Evolutionary conservation across 805 yeast genomes (phyloP).

Genomic region (Candida lessepsii): DNA sequence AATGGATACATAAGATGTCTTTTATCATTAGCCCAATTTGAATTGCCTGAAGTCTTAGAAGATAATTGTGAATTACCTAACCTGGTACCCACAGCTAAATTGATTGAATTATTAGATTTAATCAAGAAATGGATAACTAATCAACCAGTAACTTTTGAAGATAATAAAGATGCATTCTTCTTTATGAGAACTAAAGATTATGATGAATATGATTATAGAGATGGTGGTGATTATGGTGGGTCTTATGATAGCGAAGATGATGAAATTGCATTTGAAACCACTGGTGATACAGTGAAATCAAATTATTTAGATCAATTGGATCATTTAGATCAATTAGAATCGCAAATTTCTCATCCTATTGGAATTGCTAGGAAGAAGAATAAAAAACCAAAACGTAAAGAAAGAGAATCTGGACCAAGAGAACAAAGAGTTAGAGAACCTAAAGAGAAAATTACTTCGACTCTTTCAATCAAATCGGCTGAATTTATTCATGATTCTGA

Average conservation of each 20-base stretch:
- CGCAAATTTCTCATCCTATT: constrained; percentile 19
- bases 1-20: constrained; percentile 52
- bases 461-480: constrained; percentile 41
- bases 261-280: constrained; percentile 32
- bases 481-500: constrained; percentile 58
- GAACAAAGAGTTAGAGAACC: constrained; percentile 7
- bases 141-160: constrained; percentile 35
- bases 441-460: not conserved
- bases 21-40: constrained; percentile 46
- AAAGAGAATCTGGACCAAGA: constrained; percentile 13
- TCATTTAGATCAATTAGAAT: constrained; percentile 40
- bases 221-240: constrained; percentile 19
- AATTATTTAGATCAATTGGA: constrained; percentile 24
- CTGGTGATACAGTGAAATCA: constrained; percentile 14
- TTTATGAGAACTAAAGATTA: constrained; percentile 29
- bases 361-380: constrained; percentile 28
- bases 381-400: constrained; percentile 5
- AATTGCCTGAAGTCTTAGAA: constrained; percentile 37
- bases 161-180: constrained; percentile 35
- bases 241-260: constrained; percentile 26
- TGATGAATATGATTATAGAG: constrained; percentile 25
- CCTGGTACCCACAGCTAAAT: constrained; percentile 24
- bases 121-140: constrained; percentile 41
- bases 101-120: constrained; percentile 34
- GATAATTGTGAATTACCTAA: constrained; percentile 41